Evolutionary conservation across 306 rosid genomes (phyloP), one percentile per base, ranked within the genome.

Genomic region (Hippophae gyantsensis): DNA sequence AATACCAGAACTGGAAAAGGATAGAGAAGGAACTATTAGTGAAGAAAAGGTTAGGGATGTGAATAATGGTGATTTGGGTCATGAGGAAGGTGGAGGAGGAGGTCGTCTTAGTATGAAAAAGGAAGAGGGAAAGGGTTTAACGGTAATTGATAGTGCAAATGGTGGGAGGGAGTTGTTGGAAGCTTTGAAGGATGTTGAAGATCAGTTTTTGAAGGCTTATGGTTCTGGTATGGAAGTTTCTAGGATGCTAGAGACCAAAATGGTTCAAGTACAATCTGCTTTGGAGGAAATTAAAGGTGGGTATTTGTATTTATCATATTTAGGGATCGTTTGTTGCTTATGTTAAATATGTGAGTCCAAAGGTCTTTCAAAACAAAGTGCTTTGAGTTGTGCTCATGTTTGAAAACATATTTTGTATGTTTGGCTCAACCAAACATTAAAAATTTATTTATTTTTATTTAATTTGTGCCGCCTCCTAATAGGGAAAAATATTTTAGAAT

Each of bases 231-330:
- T 78, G 77, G 78, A 70, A 50, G 83, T 86, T 14, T 76, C 82
- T 23, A 83, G 79, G 63, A 80, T 86, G 95, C 74, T 86, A 42
- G 95, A 86, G 75, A 83, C 89, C 76, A 83, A 81, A 64, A 78
- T 72, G 59, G 72, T 70, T 49, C 85, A 77, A 52, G 69, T 74
- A 57, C 89, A 83, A 68, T 78, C 85, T 74, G 69, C 79, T 70
- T 67, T 86, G 71, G 87, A 86, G 64, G 87, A 81, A 69, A 74
- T 78, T 23, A 81, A 86, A 81, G 89, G 95, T 83, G 75, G 74
- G 63, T 42, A 47, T 45, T 62, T 47, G 46, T 51, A n/a, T 14
- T 38, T 61, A 13, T 48, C 2, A 13, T 6, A 14, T 10, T 5
- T 47, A 32, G 6, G 12, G 1, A 8, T 12, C 12, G 6, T 54